phyloP scores from a whole-genome alignment of 23 red algal species.

The Cyanidium caldarium region DNA sequence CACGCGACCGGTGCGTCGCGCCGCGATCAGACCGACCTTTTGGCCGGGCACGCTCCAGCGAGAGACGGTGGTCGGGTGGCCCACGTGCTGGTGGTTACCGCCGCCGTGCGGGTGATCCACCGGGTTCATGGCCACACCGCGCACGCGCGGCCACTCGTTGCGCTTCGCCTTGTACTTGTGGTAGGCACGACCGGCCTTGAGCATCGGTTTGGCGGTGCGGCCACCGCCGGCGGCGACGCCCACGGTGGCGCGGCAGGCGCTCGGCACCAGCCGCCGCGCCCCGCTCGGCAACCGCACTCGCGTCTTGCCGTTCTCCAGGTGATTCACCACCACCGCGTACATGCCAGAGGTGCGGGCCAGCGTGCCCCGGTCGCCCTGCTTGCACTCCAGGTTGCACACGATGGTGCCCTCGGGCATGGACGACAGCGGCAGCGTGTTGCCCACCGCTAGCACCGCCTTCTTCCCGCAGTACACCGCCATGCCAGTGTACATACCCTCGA shows the following conservation, averaged over 20 bases:
- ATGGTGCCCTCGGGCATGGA: conserved; percentile 94
- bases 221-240: conserved; percentile 87
- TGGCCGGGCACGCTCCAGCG: conserved; percentile 74
- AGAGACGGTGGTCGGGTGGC: conserved; percentile 91
- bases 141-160: conserved; percentile 96
- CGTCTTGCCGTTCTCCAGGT: conserved; percentile 84
- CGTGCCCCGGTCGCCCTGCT: conserved; percentile 88
- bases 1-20: conserved; percentile 79
- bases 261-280: conserved; percentile 67
- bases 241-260: conserved; percentile 88
- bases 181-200: conserved; percentile 95
- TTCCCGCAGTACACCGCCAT: conserved; percentile 86
- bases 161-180: conserved; percentile 96
- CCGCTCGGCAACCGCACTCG: conserved; percentile 85
- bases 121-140: conserved; percentile 97
- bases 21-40: conserved; percentile 99
- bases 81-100: conserved; percentile 99
- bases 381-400: conserved; percentile 91
- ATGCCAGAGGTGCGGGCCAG: conserved; percentile 64
- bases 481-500: conserved; percentile 97
- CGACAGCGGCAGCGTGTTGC: conserved; percentile 72
- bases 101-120: conserved; percentile 99
- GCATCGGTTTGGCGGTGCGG: conserved; percentile 88
- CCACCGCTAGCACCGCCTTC: conserved; percentile 80
- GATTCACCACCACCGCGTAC: conserved; percentile 89